These are phyloP conservation scores for Rubroshorea leprosula DNA, from an alignment of 345 rosid species.

Conservation along the genomic window DNA sequence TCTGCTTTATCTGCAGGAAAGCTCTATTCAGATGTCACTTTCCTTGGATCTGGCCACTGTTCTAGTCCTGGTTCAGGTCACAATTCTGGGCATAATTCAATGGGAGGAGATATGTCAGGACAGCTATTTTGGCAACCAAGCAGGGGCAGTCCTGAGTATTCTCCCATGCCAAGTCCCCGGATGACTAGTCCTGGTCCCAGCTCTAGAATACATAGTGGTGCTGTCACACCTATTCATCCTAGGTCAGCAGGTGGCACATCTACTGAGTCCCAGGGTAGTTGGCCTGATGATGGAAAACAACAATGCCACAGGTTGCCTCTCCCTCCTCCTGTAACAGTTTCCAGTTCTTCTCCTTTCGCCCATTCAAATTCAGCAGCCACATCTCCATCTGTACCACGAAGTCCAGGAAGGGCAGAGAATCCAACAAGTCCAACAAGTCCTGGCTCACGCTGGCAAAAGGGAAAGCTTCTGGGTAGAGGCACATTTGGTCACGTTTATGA, in stretches of 20 bases:
- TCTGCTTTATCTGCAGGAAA: constrained; percentile 56
- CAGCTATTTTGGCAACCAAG: constrained; percentile 66
- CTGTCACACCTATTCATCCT: constrained; percentile 74
- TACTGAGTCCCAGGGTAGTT: constrained; percentile 40
- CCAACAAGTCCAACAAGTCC: constrained; percentile 49
- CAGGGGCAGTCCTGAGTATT: constrained; percentile 67
- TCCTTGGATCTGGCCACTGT: constrained; percentile 65
- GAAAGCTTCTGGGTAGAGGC: constrained; percentile 72
- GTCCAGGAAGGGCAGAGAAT: constrained; percentile 68
- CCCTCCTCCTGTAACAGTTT: constrained; percentile 53
- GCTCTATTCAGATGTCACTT: constrained; percentile 44
- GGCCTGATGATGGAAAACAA: constrained; percentile 63
- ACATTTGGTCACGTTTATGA: constrained; percentile 75
- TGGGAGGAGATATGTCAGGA: constrained; percentile 68
- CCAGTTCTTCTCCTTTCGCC: constrained; percentile 52
- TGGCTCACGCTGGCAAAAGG: constrained; percentile 68
- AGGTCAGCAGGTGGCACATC: constrained; percentile 45
- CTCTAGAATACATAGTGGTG: constrained; percentile 75
- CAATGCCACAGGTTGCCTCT: constrained; percentile 64
- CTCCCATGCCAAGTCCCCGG: constrained; percentile 69
- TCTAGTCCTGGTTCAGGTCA: constrained; percentile 83
- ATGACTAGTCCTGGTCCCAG: constrained; percentile 76
- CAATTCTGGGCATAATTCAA: constrained; percentile 67
- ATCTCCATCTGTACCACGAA: constrained; percentile 71
- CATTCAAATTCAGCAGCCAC: constrained; percentile 64